Base-by-base conservation (phyloP, 257 asterid species). In the Galeopsis tetrahit region DNA sequence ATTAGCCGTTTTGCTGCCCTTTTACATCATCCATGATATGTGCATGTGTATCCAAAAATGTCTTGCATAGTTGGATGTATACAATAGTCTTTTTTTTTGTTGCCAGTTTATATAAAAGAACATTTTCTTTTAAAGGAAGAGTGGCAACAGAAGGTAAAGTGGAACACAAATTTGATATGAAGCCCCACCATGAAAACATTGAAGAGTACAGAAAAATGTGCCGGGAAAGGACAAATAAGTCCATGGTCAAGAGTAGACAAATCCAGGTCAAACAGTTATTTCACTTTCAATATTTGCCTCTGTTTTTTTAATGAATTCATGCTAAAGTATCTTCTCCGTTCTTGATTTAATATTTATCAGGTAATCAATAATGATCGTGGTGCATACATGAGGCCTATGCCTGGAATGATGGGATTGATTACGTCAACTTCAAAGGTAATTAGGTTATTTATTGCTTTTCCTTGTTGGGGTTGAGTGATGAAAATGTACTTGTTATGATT, bases 151-250 rank as follows among this genome's bases (percentile, higher is more conserved):
- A 95, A 86, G 99, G 99, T 61, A 95, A 86, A 81, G 96, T 93
- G 63, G 97, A 91, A 61, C 92, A 89, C 67, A 91, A 93, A 79
- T 93, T 93, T 85, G 98, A 93, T 79, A 84, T 93, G 97, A 91
- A 90, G 78, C 98, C 97, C 32, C 92, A 84, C 71, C 86, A 87
- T 63, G 79, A 46, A 28, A 83, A 83, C 80, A 78, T 81, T 35
- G 90, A 85, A 60, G 90, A 87, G 55, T 94, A 94, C 81, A 75
- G 95, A 63, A 88, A 83, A 74, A 75, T 94, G 93, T 94, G 99
- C 53, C 89, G 97, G 72, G 99, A 94, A 74, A 91, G 99, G 79
- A 94, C 99, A 64, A 91, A 85, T 68, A 91, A 88, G 70, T 91
- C 97, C 31, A 89, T 89, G 96, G 72, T 91, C 61, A 94, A 91